phyloP scores from a whole-genome alignment of 1,284 basidiomycete genomes.

The Cryptococcus wingfieldii region DNA sequence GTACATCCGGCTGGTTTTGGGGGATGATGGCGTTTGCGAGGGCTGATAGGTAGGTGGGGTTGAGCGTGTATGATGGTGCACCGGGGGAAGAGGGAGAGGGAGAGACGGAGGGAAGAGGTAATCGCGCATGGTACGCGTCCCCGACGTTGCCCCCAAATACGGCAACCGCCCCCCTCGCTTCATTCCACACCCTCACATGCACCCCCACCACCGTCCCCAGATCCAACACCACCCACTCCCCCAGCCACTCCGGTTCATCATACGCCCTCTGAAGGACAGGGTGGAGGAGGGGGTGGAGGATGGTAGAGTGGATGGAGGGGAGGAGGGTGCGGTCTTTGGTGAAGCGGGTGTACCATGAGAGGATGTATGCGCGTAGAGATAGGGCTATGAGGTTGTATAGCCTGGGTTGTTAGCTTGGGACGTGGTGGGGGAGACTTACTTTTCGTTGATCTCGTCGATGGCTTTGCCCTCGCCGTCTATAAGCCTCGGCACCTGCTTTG shows the following conservation, averaged over 20 bases:
- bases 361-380: conserved; percentile 33
- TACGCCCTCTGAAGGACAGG: conserved; percentile 21
- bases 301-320: conserved; percentile 14
- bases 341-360: conserved; percentile 38
- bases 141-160: not conserved
- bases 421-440: too few species aligned
- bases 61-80: conserved; percentile 16
- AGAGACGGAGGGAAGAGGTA: conserved; percentile 22
- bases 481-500: too few species aligned
- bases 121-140: conserved; percentile 31
- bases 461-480: too few species aligned
- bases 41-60: conserved; percentile 43
- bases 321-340: conserved; percentile 31
- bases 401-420: conserved; percentile 2
- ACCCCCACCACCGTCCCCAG: conserved; percentile 23
- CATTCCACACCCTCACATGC: conserved; percentile 28
- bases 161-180: conserved; percentile 12
- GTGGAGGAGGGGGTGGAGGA: conserved; percentile 23
- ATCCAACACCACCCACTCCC: conserved; percentile 27
- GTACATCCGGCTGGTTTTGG: conserved; percentile 26
- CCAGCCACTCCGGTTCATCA: conserved; percentile 10
- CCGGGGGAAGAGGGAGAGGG: not conserved
- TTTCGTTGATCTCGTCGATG: too few species aligned
- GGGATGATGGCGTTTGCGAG: conserved; percentile 45
- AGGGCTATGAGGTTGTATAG: conserved; percentile 26